Conservation (phyloP, 805 yeast genomes). For the baker's yeast (Saccharomyces cerevisiae) region DNA sequence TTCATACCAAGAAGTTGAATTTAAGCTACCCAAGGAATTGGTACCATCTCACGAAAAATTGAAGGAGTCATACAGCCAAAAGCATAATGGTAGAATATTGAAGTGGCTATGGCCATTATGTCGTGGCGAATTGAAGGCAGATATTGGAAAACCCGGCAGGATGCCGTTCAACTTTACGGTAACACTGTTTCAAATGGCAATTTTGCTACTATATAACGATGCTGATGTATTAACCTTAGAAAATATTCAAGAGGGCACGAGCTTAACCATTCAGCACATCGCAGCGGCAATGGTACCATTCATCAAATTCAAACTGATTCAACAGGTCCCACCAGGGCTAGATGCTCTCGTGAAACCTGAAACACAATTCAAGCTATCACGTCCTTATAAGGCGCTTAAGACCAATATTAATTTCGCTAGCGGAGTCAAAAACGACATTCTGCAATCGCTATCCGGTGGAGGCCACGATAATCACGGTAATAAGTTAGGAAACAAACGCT, state of each 20-base stretch:
- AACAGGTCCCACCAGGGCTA: conserved; percentile 54
- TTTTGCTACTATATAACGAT: conserved; percentile 75
- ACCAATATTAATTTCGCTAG: conserved; percentile 72
- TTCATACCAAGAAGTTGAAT: conserved; percentile 34
- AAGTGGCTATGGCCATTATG: conserved; percentile 96
- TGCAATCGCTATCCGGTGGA: conserved; percentile 14
- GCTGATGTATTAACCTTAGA: conserved; percentile 38
- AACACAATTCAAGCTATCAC: conserved; percentile 61
- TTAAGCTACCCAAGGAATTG: conserved; percentile 62
- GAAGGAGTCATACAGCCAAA: conserved; percentile 56
- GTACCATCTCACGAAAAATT: conserved; percentile 57
- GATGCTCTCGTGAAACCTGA: conserved; percentile 44
- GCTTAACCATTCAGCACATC: conserved; percentile 54
- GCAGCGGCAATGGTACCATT: conserved; percentile 75
- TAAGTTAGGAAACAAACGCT: conserved; percentile 42
- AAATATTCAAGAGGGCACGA: conserved; percentile 59
- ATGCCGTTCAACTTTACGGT: conserved; percentile 77
- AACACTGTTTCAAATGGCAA: conserved; percentile 79
- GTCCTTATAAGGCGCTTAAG: conserved; percentile 78
- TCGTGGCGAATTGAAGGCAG: conserved; percentile 84
- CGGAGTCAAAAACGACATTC: conserved; percentile 38
- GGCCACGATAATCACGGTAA: conserved; percentile 16
- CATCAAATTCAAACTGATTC: conserved; percentile 65
- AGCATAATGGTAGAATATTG: conserved; percentile 80
- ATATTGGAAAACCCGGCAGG: conserved; percentile 69